Conservation (phyloP, 768 basidiomycete species). For the Auricularia sp. region DNA sequence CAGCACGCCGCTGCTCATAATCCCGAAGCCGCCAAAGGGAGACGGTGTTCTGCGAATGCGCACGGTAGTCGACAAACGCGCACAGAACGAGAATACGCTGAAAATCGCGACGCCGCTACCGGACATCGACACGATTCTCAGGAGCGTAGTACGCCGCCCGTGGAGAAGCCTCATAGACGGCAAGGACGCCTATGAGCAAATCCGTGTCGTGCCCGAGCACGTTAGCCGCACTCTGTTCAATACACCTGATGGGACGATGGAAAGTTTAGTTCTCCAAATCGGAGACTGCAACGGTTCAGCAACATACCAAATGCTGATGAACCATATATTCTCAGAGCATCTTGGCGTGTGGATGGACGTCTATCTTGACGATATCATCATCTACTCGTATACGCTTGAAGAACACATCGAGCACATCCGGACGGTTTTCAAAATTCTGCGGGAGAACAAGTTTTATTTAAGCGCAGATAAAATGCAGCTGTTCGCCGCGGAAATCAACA, state of each 20-base stretch:
- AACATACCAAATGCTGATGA: slow-evolving; percentile 35
- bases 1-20: slow-evolving; percentile 23
- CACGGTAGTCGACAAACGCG: slow-evolving; percentile 17
- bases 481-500: slow-evolving; percentile 2
- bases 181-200: slow-evolving; percentile 24
- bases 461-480: slow-evolving; percentile 25
- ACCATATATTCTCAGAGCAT: slow-evolving; percentile 24
- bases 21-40: slow-evolving; percentile 16
- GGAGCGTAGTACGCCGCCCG: slow-evolving; percentile 10
- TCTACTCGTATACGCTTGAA: slow-evolving; percentile 21
- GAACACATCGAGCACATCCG: slow-evolving; percentile 22
- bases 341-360: slow-evolving; percentile 25
- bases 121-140: slow-evolving; percentile 18
- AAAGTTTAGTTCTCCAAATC: slow-evolving; percentile 28
- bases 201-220: slow-evolving; percentile 14
- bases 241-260: slow-evolving; percentile 35
- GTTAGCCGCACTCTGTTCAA: slow-evolving; percentile 16
- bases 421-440: slow-evolving; percentile 24
- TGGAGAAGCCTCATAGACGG: slow-evolving; percentile 19
- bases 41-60: slow-evolving; percentile 13
- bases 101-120: slow-evolving; percentile 19
- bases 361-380: slow-evolving; percentile 26
- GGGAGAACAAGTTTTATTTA: slow-evolving; percentile 26
- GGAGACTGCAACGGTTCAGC: slow-evolving; percentile 25
- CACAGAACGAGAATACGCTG: too few relatives aligned